Evolutionary conservation across 176 grass and related monocot species (phyloP).

Genomic region (Oryza rufipogon): DNA sequence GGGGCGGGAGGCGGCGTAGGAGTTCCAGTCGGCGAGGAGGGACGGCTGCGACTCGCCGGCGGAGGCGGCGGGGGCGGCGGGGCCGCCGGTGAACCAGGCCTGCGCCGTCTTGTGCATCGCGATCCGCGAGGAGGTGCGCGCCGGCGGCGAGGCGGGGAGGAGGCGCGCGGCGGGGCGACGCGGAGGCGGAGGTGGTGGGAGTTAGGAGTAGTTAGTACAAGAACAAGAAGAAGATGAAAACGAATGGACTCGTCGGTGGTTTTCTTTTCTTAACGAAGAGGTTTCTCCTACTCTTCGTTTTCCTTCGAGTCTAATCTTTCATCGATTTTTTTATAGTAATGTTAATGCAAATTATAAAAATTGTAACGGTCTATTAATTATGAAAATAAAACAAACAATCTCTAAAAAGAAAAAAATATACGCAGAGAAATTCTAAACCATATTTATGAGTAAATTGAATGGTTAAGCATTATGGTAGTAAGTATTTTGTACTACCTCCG

Average conservation of each 20-base stretch:
- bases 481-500: too few species aligned
- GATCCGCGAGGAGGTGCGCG: neutral
- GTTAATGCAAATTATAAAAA: too few species aligned
- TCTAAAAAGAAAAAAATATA: too few species aligned
- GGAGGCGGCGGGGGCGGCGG: conserved; percentile 19
- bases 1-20: conserved; percentile 70
- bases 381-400: too few species aligned
- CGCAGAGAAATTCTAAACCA: too few species aligned
- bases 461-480: too few species aligned
- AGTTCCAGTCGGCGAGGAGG: conserved; percentile 95
- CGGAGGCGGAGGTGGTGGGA: neutral
- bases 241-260: neutral
- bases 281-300: neutral
- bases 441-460: too few species aligned
- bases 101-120: conserved; percentile 87
- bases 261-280: neutral
- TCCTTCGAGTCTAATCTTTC: too few species aligned
- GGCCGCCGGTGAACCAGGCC: conserved; percentile 79
- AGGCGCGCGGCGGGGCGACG: conserved; percentile 7
- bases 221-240: neutral
- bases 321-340: too few species aligned
- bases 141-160: conserved; percentile 7
- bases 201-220: too few species aligned
- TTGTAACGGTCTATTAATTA: too few species aligned
- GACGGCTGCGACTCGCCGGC: conserved; percentile 55